phyloP scores from a whole-genome alignment of 1,284 basidiomycete genomes.

The Sanguinoderma infundibulare region DNA sequence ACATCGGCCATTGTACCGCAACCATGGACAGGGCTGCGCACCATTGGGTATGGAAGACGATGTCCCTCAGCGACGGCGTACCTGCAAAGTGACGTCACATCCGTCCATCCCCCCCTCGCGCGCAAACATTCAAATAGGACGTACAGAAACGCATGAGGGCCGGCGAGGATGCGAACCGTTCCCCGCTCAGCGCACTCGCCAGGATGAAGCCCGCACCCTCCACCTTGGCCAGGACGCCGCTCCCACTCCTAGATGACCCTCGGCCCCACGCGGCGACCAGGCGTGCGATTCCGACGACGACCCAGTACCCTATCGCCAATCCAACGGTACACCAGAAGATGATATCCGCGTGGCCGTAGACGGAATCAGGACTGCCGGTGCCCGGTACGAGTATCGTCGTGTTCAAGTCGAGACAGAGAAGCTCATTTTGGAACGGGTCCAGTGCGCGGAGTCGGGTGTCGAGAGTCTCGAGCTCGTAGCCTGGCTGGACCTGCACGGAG shows the following conservation, averaged over 20 bases:
- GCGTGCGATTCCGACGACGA: conserved; percentile 79
- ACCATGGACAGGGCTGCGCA: conserved; percentile 88
- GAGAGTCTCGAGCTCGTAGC: conserved; percentile 83
- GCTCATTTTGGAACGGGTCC: conserved; percentile 80
- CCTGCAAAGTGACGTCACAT: conserved; percentile 49
- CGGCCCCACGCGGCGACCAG: conserved; percentile 84
- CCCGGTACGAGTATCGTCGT: conserved; percentile 78
- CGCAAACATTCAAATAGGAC: conserved; percentile 31
- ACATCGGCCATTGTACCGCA: conserved; percentile 92
- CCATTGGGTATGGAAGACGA: conserved; percentile 94
- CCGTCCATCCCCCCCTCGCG: conserved; percentile 10
- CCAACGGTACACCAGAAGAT: conserved; percentile 86
- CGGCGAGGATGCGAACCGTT: conserved; percentile 83
- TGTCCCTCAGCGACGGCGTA: conserved; percentile 91
- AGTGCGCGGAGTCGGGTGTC: conserved; percentile 86
- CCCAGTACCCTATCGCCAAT: conserved; percentile 82
- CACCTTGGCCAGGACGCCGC: conserved; percentile 67
- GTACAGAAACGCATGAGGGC: conserved; percentile 88
- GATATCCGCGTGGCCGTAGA: conserved; percentile 76
- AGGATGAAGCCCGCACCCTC: conserved; percentile 86
- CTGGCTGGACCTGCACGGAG: conserved; percentile 69
- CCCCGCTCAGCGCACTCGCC: conserved; percentile 92
- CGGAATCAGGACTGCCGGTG: conserved; percentile 39
- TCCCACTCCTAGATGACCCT: conserved; percentile 60
- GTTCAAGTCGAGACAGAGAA: conserved; percentile 82